Base-by-base conservation (phyloP, 2,329 filamentous ascomycete species). In the Sporothrix schenckii region DNA sequence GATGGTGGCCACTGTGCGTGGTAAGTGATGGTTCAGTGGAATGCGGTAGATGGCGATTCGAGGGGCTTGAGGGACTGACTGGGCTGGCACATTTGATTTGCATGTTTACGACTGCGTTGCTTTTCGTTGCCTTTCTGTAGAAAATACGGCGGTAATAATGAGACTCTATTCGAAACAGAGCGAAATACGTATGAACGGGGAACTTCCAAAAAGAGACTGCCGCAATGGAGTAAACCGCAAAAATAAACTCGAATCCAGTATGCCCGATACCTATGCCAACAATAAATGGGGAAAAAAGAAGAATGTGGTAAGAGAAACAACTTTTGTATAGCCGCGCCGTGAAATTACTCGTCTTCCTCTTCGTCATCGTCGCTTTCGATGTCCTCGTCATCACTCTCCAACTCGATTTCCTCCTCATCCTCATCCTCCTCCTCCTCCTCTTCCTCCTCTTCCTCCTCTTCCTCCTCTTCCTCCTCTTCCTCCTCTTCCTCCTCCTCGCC, bases 1-100 rank as follows among this genome's bases (percentile, higher is more conserved):
- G 91, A 93, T 76, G 91, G 91, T 13, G 91, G 91, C 0, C 90
- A 93, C 76, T 78, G 82, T 53, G 85, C 86, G 21, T 89, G 87
- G 87, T 89, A 80, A 27, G 16, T 4, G 65, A 24, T 14, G 30
- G 50, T 19, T 3, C 7, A 21, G n/a, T 1, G 58, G 34, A 19
- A 24, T 34, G 39, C 5, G 47, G 47, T 14, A 49, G 47, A 3
- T 19, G 47, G 16, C 2, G 1, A 19, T 19, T 50, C 16, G 19
- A 9, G 6, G 49, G 9, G n/a, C 24, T 60, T 60, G 56, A 9
- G 56, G 21, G n/a, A 14, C 52, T 54, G 24, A 14, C 52, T 54
- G 24, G 52, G 21, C 14, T 2, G 21, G 52, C 39, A 13, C 16
- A 16, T 68, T 21, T 47, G 60, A 49, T 41, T 34, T 47, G 9